Evolutionary conservation across 2,329 filamentous ascomycete genomes (phyloP).

Genomic region (Xylaria sp.): DNA sequence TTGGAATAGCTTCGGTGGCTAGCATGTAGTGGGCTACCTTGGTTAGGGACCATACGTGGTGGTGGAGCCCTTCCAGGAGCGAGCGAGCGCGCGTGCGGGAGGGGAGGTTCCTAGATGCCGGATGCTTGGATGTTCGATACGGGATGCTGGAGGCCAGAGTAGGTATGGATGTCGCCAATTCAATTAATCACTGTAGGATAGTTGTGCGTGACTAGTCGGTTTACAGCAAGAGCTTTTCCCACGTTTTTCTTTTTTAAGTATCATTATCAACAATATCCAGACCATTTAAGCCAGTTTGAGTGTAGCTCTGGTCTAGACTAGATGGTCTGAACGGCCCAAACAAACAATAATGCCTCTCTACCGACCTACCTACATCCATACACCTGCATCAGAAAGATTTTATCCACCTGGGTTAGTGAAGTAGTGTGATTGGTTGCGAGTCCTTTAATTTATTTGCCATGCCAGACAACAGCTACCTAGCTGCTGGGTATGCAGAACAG

Average conservation of each 20-base stretch:
- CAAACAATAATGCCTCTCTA: background rate
- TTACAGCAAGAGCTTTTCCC: background rate
- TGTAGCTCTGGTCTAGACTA: background rate
- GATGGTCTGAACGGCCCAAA: background rate
- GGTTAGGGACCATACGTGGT: background rate
- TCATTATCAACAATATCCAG: background rate
- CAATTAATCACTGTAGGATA: background rate
- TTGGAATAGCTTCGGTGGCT: conserved; percentile 19
- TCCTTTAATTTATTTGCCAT: background rate
- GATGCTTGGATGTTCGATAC: background rate
- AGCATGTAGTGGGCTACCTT: conserved; percentile 6
- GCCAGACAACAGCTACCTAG: background rate
- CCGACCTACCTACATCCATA: background rate
- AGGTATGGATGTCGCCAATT: background rate
- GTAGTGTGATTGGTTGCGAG: background rate
- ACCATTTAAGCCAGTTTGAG: background rate
- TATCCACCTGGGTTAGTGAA: background rate
- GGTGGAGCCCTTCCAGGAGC: background rate
- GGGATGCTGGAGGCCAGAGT: background rate
- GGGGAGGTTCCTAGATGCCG: background rate
- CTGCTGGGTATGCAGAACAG: background rate
- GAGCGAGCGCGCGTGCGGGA: background rate
- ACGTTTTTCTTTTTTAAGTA: background rate
- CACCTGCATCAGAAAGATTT: background rate
- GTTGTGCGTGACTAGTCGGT: background rate